Evolutionary conservation across 2,329 filamentous ascomycete species (phyloP).

Genomic region (Colletotrichum lupini): DNA sequence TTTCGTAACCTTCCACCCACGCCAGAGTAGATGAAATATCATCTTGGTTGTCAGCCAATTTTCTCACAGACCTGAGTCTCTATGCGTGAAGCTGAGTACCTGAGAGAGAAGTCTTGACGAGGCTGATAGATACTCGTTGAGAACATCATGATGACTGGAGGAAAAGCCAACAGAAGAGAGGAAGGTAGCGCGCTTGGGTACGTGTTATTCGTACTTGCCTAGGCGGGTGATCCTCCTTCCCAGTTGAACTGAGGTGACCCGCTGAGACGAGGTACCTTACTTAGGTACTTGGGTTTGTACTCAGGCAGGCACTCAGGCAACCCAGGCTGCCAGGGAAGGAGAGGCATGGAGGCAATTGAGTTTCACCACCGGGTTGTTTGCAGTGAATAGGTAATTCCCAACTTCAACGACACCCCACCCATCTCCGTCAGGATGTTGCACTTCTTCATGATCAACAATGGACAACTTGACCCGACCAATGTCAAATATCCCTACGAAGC

Average conservation of each 20-base stretch:
- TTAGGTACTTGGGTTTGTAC: too few species aligned
- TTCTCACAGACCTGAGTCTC: too few species aligned
- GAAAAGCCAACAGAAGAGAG: too few species aligned
- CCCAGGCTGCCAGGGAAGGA: neutral
- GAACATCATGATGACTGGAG: too few species aligned
- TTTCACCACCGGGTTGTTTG: neutral
- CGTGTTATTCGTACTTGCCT: neutral
- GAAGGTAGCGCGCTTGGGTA: neutral
- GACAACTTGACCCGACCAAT: neutral
- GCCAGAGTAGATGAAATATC: too few species aligned
- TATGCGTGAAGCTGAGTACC: too few species aligned
- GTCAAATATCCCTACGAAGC: neutral
- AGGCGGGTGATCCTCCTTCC: neutral
- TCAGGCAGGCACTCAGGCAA: neutral
- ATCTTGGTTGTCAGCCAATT: too few species aligned
- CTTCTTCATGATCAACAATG: neutral
- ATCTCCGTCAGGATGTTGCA: neutral
- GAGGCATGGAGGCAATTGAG: neutral
- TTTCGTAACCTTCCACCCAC: neutral
- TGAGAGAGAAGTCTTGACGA: too few species aligned
- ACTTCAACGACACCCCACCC: neutral
- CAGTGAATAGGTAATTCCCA: too few species aligned
- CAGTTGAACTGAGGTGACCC: neutral
- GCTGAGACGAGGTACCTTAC: neutral
- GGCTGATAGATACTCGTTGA: too few species aligned